Percentiles rank a stretch among this genome's conserved stretches.
These are phyloP conservation scores for Sherardia arvensis DNA, from an alignment of 257 asterid genomes.

Conservation along the genomic window DNA sequence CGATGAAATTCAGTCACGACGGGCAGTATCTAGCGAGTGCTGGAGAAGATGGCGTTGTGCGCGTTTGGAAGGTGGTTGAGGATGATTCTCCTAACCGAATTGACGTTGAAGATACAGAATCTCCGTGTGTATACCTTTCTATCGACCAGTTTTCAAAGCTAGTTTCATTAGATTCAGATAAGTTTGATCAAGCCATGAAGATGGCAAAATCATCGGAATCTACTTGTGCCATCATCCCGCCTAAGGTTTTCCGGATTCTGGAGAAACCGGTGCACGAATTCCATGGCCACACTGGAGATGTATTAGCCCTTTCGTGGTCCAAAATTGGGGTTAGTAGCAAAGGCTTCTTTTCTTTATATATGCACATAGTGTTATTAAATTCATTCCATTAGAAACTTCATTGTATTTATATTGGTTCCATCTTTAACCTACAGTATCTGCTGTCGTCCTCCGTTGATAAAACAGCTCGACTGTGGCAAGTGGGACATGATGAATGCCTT, in stretches of 20 bases:
- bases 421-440: conserved; percentile 44
- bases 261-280: conserved; percentile 85
- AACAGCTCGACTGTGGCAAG: conserved; percentile 86
- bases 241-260: conserved; percentile 58
- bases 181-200: conserved; percentile 25
- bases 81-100: conserved; percentile 37
- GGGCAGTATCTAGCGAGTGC: conserved; percentile 86
- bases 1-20: conserved; percentile 84
- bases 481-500: conserved; percentile 59
- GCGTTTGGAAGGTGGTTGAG: conserved; percentile 79
- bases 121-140: conserved; percentile 60
- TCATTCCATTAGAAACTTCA: background rate
- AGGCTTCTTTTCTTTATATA: conserved; percentile 4
- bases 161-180: conserved; percentile 35
- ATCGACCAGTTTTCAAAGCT: conserved; percentile 47
- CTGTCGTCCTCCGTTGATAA: conserved; percentile 82
- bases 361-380: background rate
- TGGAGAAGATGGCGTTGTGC: conserved; percentile 76
- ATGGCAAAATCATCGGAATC: conserved; percentile 50
- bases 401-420: conserved; percentile 6
- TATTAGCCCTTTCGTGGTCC: conserved; percentile 87
- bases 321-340: conserved; percentile 64
- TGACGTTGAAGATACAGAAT: conserved; percentile 38
- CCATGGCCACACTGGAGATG: conserved; percentile 65
- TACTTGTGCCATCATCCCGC: conserved; percentile 75